A percentile compares a stretch with the other conserved stretches of the same genome.
Conservation (phyloP, 164 flowering plant genomes). For the Dillenia suffruticosa region DNA sequence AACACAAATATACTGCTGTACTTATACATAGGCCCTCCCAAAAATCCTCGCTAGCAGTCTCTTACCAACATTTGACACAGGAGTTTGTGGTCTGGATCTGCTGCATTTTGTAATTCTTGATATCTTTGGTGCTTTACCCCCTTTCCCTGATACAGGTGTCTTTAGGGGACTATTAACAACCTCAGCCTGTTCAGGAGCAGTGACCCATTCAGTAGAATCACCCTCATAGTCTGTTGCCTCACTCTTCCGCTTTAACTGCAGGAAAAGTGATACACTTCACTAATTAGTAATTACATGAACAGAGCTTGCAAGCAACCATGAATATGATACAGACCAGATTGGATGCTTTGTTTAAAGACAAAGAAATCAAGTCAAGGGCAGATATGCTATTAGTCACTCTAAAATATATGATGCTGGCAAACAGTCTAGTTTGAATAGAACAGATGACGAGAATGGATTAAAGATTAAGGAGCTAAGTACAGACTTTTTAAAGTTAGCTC, state of each 20-base stretch:
- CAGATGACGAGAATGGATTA: too few species aligned
- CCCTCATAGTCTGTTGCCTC: conserved; percentile 30
- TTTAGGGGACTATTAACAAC: conserved; percentile 29
- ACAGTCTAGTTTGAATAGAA: too few species aligned
- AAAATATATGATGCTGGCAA: too few species aligned
- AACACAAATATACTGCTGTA: too few species aligned
- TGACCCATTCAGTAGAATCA: conserved; percentile 31
- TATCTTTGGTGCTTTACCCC: conserved; percentile 34
- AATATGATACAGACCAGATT: not conserved
- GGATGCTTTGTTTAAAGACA: not conserved
- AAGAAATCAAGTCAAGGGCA: too few species aligned
- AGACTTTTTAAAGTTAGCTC: too few species aligned
- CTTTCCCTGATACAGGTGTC: conserved; percentile 51
- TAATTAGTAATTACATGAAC: conserved; percentile 1
- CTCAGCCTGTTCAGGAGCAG: conserved; percentile 25
- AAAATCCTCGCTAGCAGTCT: too few species aligned
- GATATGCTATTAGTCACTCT: too few species aligned
- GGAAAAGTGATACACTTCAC: not conserved
- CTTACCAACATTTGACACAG: conserved; percentile 48
- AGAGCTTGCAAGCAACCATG: not conserved
- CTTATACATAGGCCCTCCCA: too few species aligned
- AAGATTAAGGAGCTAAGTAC: too few species aligned
- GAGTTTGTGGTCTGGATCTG: conserved; percentile 45
- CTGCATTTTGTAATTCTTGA: conserved; percentile 39
- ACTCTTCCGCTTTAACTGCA: conserved; percentile 52